phyloP scores from a whole-genome alignment of 164 flowering plant species.

The Taxillus chinensis region DNA sequence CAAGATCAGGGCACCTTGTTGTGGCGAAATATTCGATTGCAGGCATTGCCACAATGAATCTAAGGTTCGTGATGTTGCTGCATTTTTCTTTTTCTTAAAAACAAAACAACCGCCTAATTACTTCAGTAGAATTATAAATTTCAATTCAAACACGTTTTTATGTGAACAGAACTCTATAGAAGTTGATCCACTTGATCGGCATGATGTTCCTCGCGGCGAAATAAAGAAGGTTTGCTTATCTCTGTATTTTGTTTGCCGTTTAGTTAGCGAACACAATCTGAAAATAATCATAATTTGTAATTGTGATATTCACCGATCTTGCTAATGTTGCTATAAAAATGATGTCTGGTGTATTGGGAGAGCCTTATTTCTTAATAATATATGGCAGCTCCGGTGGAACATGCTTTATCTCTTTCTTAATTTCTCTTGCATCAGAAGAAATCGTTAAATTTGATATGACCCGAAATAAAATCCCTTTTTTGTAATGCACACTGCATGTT shows the following conservation, averaged over 20 bases:
- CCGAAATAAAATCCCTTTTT: too few relatives aligned
- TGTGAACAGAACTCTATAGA: constrained; percentile 55
- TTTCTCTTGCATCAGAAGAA: too few relatives aligned
- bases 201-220: constrained; percentile 78
- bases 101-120: too few relatives aligned
- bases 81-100: background rate
- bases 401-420: too few relatives aligned
- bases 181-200: constrained; percentile 41
- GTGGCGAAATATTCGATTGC: constrained; percentile 2
- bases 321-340: too few relatives aligned
- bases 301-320: too few relatives aligned
- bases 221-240: constrained; percentile 39
- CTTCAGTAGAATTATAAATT: background rate
- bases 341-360: too few relatives aligned
- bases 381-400: too few relatives aligned
- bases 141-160: background rate
- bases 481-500: background rate
- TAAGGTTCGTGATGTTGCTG: background rate
- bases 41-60: constrained; percentile 6
- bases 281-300: too few relatives aligned
- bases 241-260: background rate
- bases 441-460: too few relatives aligned
- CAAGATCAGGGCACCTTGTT: constrained; percentile 6
- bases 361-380: too few relatives aligned
- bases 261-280: background rate